Conservation (phyloP, 352 stramenopile species). For the Phytophthora capsici region DNA sequence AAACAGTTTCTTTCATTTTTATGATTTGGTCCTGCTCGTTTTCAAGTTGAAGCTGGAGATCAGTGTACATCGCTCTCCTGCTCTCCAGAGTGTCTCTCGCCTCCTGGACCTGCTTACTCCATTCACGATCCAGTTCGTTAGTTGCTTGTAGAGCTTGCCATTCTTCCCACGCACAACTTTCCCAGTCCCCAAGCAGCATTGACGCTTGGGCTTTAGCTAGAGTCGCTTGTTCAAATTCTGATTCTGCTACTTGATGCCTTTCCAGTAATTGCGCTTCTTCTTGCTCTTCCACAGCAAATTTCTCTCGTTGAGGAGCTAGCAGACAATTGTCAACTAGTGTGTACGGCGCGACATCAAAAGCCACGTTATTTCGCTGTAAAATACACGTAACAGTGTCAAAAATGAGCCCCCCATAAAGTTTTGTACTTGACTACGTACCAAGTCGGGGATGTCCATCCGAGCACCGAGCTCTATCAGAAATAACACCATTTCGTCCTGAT, state of each 20-base stretch:
- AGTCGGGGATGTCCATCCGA: conserved; percentile 55
- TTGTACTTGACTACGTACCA: conserved; percentile 26
- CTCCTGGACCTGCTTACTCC: conserved; percentile 28
- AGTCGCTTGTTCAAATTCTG: conserved; percentile 22
- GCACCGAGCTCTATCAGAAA: conserved; percentile 48
- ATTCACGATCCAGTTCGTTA: conserved; percentile 33
- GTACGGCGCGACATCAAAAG: conserved; percentile 62
- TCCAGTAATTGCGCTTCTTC: conserved; percentile 27
- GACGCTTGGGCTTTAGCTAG: conserved; percentile 24
- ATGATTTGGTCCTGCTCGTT: conserved; percentile 28
- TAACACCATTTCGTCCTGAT: conserved; percentile 37
- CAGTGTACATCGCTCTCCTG: conserved; percentile 23
- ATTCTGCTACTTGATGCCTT: conserved; percentile 16
- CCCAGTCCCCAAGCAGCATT: conserved; percentile 50
- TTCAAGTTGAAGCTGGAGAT: conserved; percentile 29
- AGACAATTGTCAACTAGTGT: conserved; percentile 49
- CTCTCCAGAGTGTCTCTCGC: conserved; percentile 21
- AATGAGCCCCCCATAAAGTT: no score
- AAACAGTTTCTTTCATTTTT: conserved; percentile 19
- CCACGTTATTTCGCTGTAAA: conserved; percentile 43
- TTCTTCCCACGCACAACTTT: conserved; percentile 42
- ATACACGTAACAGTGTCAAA: no score
- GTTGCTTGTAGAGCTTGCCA: conserved; percentile 19
- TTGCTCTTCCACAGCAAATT: conserved; percentile 20
- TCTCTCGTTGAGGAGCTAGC: conserved; percentile 36